A percentile compares a stretch with the other conserved stretches of the same genome.
Evolutionary conservation across 2,329 filamentous ascomycete genomes (phyloP).

Genomic region (Metarhizium rileyi): DNA sequence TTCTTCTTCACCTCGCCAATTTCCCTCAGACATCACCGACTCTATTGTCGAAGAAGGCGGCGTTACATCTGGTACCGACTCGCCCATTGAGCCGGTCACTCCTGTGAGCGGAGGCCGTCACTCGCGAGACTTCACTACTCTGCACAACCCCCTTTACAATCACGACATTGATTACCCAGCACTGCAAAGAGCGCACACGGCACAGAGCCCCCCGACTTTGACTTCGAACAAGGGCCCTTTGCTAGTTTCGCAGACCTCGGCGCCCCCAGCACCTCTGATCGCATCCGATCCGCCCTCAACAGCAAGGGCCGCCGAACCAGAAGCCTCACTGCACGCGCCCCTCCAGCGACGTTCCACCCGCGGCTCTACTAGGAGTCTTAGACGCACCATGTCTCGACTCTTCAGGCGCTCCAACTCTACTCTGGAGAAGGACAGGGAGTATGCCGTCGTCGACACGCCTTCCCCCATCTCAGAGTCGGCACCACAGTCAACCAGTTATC

Average conservation of each 20-base stretch:
- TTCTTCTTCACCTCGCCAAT: constrained; percentile 36
- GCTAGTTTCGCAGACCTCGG: constrained; percentile 4
- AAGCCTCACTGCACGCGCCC: constrained; percentile 17
- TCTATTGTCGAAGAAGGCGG: constrained; percentile 47
- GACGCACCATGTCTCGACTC: constrained; percentile 40
- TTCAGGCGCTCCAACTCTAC: constrained; percentile 34
- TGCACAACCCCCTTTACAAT: constrained; percentile 30
- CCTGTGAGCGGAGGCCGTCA: constrained; percentile 48
- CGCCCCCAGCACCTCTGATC: background rate
- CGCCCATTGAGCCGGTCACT: constrained; percentile 49
- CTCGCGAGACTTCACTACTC: constrained; percentile 42
- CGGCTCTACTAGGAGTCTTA: constrained; percentile 34
- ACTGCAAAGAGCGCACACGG: constrained; percentile 14
- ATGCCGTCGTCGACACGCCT: constrained; percentile 11
- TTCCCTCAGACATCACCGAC: constrained; percentile 38
- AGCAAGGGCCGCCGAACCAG: constrained; percentile 15
- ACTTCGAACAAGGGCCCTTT: constrained; percentile 9
- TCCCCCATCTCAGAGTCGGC: constrained; percentile 13
- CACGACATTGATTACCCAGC: constrained; percentile 23
- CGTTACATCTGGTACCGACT: constrained; percentile 48
- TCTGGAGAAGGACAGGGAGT: constrained; percentile 17
- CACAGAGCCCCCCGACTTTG: constrained; percentile 8
- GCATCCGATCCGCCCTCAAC: constrained; percentile 8
- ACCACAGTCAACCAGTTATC: constrained; percentile 4
- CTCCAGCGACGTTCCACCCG: constrained; percentile 32